These are phyloP conservation scores for Leccinum subgranulosum DNA, from an alignment of 768 basidiomycete species.

Conservation along the genomic window DNA sequence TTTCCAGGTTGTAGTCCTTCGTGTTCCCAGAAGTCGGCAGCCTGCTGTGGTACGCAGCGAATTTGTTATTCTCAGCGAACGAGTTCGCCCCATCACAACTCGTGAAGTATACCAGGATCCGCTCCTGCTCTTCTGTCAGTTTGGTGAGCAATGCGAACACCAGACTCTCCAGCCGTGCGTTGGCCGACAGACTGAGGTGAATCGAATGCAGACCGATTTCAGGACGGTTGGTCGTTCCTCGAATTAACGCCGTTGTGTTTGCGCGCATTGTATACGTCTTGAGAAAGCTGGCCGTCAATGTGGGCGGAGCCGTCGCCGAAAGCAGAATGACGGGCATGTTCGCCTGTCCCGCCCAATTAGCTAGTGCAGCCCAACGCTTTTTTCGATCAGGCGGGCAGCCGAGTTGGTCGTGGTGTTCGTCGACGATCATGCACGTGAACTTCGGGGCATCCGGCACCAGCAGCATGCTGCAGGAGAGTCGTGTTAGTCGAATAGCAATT, in stretches of 20 bases:
- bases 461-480: background rate
- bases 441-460: background rate
- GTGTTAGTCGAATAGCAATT: too few relatives aligned
- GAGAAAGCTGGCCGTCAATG: background rate
- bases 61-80: background rate
- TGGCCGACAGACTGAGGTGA: too few relatives aligned
- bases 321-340: background rate
- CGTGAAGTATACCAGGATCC: background rate
- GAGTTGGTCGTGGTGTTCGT: slow-evolving; percentile 9
- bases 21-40: background rate
- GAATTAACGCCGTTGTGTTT: background rate
- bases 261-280: too few relatives aligned
- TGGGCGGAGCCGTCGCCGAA: background rate
- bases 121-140: background rate
- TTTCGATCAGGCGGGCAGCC: background rate
- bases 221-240: background rate
- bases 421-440: background rate
- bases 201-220: slow-evolving; percentile 2
- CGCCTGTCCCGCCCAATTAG: background rate
- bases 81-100: background rate
- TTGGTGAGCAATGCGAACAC: background rate
- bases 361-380: background rate
- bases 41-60: background rate
- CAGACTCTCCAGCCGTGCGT: background rate
- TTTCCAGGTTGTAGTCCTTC: background rate